phyloP scores from a whole-genome alignment of 345 rosid species.

The Eucalyptus virginea region DNA sequence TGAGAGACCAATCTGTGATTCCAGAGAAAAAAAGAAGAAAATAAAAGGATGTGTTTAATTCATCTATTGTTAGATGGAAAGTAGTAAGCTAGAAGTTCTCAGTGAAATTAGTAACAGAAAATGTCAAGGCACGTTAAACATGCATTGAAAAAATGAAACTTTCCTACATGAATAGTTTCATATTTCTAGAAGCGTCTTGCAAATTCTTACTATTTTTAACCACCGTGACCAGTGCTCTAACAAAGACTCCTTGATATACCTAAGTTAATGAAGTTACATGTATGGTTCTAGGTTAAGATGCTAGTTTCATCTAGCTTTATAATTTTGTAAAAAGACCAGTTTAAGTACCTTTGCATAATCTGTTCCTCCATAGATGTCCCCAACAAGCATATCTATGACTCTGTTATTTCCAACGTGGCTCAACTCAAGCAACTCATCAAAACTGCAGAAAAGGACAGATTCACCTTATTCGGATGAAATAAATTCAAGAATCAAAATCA shows the following conservation, averaged over 20 bases:
- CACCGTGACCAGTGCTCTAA: neutral
- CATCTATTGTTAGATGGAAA: neutral
- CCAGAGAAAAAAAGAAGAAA: neutral
- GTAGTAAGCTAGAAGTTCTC: neutral
- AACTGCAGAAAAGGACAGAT: slow-evolving; percentile 18
- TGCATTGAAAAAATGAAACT: neutral
- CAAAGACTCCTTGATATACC: neutral
- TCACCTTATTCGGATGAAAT: neutral
- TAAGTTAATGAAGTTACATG: neutral
- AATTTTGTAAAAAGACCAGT: neutral
- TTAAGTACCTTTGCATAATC: slow-evolving; percentile 53
- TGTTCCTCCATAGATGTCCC: slow-evolving; percentile 85
- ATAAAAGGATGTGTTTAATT: neutral
- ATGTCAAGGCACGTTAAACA: neutral
- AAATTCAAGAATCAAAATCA: neutral
- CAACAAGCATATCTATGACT: slow-evolving; percentile 83
- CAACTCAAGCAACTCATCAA: slow-evolving; percentile 66
- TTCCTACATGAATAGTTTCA: neutral
- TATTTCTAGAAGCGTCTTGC: neutral
- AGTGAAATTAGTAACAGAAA: neutral
- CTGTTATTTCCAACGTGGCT: slow-evolving; percentile 75
- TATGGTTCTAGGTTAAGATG: neutral
- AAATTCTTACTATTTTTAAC: neutral
- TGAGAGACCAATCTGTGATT: slow-evolving; percentile 56
- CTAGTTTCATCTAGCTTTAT: neutral